A percentile compares a stretch with the other conserved stretches of the same genome.
Conservation (phyloP, 768 basidiomycete genomes). For the Suillus subalutaceus region DNA sequence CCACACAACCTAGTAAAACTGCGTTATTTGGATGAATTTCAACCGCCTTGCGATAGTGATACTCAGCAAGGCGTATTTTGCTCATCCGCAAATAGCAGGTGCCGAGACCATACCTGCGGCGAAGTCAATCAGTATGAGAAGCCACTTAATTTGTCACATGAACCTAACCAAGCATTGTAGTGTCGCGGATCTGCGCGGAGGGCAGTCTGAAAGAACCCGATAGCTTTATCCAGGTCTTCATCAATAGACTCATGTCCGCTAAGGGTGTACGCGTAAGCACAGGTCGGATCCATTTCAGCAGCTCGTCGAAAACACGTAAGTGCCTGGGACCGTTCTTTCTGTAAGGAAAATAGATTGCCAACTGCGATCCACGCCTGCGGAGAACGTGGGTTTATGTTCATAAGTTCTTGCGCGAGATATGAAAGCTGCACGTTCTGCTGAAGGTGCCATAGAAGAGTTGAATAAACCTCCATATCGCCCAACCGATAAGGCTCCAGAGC, state of each 20-base stretch:
- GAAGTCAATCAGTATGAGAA: slow-evolving; percentile 28
- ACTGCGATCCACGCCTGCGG: slow-evolving; percentile 95
- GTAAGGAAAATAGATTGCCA: slow-evolving; percentile 93
- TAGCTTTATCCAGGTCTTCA: slow-evolving; percentile 91
- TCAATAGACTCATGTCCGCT: slow-evolving; percentile 97
- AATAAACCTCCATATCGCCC: slow-evolving; percentile 95
- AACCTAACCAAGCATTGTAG: slow-evolving; percentile 94
- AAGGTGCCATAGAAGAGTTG: slow-evolving; percentile 94
- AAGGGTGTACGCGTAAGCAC: slow-evolving; percentile 95
- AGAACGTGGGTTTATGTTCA: slow-evolving; percentile 80
- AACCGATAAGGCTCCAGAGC: slow-evolving; percentile 88
- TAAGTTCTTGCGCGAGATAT: slow-evolving; percentile 89
- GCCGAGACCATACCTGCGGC: slow-evolving; percentile 93
- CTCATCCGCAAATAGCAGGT: slow-evolving; percentile 95
- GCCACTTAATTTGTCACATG: background rate
- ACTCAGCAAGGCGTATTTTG: slow-evolving; percentile 91
- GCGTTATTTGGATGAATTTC: slow-evolving; percentile 95
- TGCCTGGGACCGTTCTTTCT: slow-evolving; percentile 92
- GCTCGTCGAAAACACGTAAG: slow-evolving; percentile 94
- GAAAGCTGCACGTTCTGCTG: slow-evolving; percentile 84
- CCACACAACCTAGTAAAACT: slow-evolving; percentile 94
- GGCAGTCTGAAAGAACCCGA: slow-evolving; percentile 90
- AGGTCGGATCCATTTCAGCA: slow-evolving; percentile 82
- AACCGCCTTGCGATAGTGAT: slow-evolving; percentile 91
- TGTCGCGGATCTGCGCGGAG: slow-evolving; percentile 90